Conservation (phyloP, 352 stramenopile genomes). For the Globisporangium echinulatum region DNA sequence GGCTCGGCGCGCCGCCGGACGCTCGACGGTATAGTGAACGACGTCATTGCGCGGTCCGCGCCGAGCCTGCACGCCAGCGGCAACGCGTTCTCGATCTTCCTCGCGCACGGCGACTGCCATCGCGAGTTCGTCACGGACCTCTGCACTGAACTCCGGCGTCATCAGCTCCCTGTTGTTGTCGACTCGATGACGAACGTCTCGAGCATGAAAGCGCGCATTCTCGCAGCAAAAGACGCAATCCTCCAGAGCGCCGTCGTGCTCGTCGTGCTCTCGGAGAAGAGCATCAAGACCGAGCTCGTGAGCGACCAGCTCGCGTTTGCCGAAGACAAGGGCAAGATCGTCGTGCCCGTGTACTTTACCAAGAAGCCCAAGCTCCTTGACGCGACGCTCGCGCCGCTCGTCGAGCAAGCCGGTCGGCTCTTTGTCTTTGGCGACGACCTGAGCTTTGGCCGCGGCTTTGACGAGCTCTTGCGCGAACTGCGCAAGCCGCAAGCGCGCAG, state of each 20-base stretch:
- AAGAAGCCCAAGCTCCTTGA: slow-evolving; percentile 40
- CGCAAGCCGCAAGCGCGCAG: slow-evolving; percentile 15
- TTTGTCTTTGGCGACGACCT: slow-evolving; percentile 59
- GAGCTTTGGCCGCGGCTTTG: slow-evolving; percentile 59
- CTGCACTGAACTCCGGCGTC: slow-evolving; percentile 38
- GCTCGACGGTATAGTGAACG: slow-evolving; percentile 55
- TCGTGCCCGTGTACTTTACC: slow-evolving; percentile 70
- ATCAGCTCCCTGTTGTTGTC: slow-evolving; percentile 45
- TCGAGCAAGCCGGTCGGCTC: slow-evolving; percentile 28
- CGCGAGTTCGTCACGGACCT: slow-evolving; percentile 56
- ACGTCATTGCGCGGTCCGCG: slow-evolving; percentile 29
- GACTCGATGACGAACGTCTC: slow-evolving; percentile 68
- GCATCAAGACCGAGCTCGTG: slow-evolving; percentile 72
- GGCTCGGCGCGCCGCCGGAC: slow-evolving; percentile 10
- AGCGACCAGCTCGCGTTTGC: slow-evolving; percentile 80
- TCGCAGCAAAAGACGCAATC: slow-evolving; percentile 75
- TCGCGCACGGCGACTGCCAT: slow-evolving; percentile 75
- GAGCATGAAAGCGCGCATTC: slow-evolving; percentile 69
- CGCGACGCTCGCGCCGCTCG: slow-evolving; percentile 21
- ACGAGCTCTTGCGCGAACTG: slow-evolving; percentile 43
- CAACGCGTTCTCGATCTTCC: slow-evolving; percentile 49
- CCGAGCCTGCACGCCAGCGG: slow-evolving; percentile 2
- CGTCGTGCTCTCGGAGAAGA: slow-evolving; percentile 69
- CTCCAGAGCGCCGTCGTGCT: slow-evolving; percentile 61
- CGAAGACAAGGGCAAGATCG: slow-evolving; percentile 73